Conservation (phyloP, 2,329 filamentous ascomycete species). For the Ceratocystis papillata region DNA sequence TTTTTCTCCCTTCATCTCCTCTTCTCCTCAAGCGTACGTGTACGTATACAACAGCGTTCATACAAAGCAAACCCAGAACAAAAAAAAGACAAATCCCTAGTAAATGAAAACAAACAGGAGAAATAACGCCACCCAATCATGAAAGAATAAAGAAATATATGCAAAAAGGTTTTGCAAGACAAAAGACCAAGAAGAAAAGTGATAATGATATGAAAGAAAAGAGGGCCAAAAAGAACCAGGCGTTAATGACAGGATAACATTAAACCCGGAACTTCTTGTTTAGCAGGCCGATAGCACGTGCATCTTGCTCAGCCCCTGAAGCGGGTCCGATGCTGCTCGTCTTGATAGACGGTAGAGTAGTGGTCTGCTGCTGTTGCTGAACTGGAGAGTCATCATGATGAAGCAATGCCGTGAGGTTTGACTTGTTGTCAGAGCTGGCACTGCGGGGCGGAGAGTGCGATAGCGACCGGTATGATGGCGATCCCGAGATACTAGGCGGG, state of each 20-base stretch:
- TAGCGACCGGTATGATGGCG: conserved; percentile 23
- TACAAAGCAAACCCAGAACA: background rate
- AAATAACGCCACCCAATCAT: conserved; percentile 20
- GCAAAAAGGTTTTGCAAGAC: background rate
- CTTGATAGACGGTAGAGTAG: conserved; percentile 36
- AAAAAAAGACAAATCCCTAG: conserved; percentile 15
- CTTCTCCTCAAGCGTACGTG: background rate
- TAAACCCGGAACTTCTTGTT: conserved; percentile 46
- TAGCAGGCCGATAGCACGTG: conserved; percentile 53
- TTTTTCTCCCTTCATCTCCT: background rate
- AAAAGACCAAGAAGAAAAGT: background rate
- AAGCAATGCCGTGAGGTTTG: conserved; percentile 41
- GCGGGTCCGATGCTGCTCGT: conserved; percentile 35
- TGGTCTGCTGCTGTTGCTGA: conserved; percentile 36
- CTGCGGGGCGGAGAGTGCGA: conserved; percentile 21
- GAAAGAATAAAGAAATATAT: background rate
- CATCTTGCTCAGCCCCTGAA: conserved; percentile 45
- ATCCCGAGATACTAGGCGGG: conserved; percentile 22
- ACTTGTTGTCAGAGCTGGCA: conserved; percentile 32
- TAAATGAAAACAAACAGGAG: background rate
- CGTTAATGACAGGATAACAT: background rate
- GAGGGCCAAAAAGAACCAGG: background rate
- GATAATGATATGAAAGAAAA: background rate
- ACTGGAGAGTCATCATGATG: conserved; percentile 41
- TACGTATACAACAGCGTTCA: background rate